Percentiles rank a stretch among this genome's conserved stretches.
These are phyloP conservation scores for Leersia perrieri DNA, from an alignment of 176 grass and related monocot species.

Conservation along the genomic window DNA sequence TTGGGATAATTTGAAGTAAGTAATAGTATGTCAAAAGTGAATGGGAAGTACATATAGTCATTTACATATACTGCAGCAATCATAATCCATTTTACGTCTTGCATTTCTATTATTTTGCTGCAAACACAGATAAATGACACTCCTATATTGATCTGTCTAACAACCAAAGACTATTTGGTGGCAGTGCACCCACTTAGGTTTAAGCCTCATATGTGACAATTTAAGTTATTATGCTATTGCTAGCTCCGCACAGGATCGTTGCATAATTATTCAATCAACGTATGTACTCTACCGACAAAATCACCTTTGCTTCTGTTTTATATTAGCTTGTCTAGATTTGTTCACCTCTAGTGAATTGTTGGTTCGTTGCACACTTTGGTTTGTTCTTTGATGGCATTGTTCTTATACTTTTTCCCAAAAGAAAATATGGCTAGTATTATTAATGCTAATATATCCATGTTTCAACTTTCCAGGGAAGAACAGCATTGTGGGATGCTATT, in stretches of 20 bases:
- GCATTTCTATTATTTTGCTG: not conserved
- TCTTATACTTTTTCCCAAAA: not conserved
- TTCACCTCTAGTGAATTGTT: not conserved
- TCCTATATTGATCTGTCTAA: not conserved
- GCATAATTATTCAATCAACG: not conserved
- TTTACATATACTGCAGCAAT: not conserved
- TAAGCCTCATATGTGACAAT: constrained; percentile 9
- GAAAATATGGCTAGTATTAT: not conserved
- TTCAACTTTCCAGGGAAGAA: constrained; percentile 73
- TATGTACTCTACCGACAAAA: not conserved
- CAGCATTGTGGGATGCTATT: constrained; percentile 94
- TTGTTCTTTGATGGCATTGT: not conserved
- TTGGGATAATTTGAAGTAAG: not conserved
- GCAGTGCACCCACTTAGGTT: not conserved
- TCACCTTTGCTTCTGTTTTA: not conserved
- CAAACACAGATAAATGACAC: constrained; percentile 1
- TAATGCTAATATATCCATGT: not conserved
- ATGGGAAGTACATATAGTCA: too few species aligned
- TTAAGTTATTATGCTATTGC: not conserved
- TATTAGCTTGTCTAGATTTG: constrained; percentile 4
- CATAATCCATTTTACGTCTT: not conserved
- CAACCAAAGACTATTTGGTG: not conserved
- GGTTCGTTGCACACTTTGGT: not conserved
- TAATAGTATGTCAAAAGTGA: not conserved
- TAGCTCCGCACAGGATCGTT: not conserved